A percentile compares a stretch with the other conserved stretches of the same genome.
Conservation (phyloP, 73 alveolate genomes). For the Stentor roeselii region DNA sequence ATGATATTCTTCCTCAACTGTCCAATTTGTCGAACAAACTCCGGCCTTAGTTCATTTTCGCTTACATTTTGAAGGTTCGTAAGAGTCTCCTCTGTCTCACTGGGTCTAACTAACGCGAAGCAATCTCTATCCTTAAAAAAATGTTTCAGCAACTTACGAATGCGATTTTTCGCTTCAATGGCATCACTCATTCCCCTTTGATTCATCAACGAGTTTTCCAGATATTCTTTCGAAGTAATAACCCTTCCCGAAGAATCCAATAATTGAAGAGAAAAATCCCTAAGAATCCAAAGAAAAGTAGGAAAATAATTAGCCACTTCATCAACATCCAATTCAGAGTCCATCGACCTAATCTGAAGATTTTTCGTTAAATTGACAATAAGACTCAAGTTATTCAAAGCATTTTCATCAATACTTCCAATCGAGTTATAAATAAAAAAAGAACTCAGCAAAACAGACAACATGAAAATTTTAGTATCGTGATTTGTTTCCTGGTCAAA, state of each 20-base stretch:
- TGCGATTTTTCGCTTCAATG: slow-evolving; percentile 72
- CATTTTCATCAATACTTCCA: slow-evolving; percentile 95
- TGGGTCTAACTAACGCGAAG: slow-evolving; percentile 91
- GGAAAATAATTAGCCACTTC: slow-evolving; percentile 79
- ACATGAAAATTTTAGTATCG: slow-evolving; percentile 88
- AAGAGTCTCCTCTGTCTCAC: slow-evolving; percentile 90
- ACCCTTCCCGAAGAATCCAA: slow-evolving; percentile 53
- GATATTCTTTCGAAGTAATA: slow-evolving; percentile 85
- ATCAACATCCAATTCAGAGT: slow-evolving; percentile 27
- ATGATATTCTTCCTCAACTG: slow-evolving; percentile 77
- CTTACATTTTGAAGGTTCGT: slow-evolving; percentile 73
- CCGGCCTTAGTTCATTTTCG: slow-evolving; percentile 84
- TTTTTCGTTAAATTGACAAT: slow-evolving; percentile 89
- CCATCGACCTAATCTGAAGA: slow-evolving; percentile 61
- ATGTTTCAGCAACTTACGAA: slow-evolving; percentile 62
- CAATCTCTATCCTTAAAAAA: slow-evolving; percentile 95
- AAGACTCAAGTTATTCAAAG: slow-evolving; percentile 61
- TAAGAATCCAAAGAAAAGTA: slow-evolving; percentile 94
- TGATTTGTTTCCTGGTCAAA: slow-evolving; percentile 82
- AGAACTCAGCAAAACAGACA: slow-evolving; percentile 75
- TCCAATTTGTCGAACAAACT: slow-evolving; percentile 82
- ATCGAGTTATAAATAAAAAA: slow-evolving; percentile 90
- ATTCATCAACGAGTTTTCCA: slow-evolving; percentile 84
- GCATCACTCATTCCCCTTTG: slow-evolving; percentile 63
- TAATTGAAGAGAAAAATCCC: slow-evolving; percentile 93